A percentile compares a stretch with the other conserved stretches of the same genome.
phyloP scores from a whole-genome alignment of 805 yeast genomes.

The Zygoascus ofunaensis region DNA sequence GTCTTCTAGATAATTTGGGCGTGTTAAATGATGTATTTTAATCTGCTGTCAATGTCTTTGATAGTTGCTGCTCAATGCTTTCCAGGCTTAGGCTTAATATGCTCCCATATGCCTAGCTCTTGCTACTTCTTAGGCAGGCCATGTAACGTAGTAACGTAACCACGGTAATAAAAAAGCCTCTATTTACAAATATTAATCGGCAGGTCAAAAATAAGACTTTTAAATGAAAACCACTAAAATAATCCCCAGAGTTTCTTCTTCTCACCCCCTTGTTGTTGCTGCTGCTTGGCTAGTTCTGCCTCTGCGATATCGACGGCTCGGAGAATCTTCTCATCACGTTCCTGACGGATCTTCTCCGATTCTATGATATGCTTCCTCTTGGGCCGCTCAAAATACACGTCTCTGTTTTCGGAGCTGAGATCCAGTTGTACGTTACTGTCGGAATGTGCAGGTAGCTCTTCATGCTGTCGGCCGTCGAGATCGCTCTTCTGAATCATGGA shows the following conservation, averaged over 20 bases:
- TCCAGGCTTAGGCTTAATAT: too few species aligned
- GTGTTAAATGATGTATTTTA: too few species aligned
- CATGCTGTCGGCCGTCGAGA: constrained; percentile 34
- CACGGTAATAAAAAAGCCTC: too few species aligned
- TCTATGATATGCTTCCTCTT: constrained; percentile 62
- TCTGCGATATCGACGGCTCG: constrained; percentile 40
- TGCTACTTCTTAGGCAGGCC: too few species aligned
- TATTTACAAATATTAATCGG: too few species aligned
- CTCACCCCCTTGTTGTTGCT: background rate
- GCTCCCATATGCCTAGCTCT: too few species aligned
- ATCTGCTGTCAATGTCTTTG: too few species aligned
- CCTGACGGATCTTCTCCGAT: constrained; percentile 62
- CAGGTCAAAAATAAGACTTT: too few species aligned
- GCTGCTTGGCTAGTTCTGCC: constrained; percentile 8
- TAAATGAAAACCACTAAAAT: too few species aligned
- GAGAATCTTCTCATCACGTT: constrained; percentile 50
- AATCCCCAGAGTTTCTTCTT: background rate
- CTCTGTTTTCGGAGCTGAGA: constrained; percentile 1
- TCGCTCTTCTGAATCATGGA: constrained; percentile 56
- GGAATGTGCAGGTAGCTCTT: constrained; percentile 12
- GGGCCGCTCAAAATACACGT: constrained; percentile 47
- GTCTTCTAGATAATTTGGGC: too few species aligned
- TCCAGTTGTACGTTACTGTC: constrained; percentile 4
- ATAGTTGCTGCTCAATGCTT: too few species aligned
- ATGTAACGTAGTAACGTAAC: too few species aligned